Percentiles rank a stretch among this genome's conserved stretches.
These are phyloP conservation scores for Monilinia aucupariae DNA, from an alignment of 2,329 filamentous ascomycete species.

Conservation along the genomic window DNA sequence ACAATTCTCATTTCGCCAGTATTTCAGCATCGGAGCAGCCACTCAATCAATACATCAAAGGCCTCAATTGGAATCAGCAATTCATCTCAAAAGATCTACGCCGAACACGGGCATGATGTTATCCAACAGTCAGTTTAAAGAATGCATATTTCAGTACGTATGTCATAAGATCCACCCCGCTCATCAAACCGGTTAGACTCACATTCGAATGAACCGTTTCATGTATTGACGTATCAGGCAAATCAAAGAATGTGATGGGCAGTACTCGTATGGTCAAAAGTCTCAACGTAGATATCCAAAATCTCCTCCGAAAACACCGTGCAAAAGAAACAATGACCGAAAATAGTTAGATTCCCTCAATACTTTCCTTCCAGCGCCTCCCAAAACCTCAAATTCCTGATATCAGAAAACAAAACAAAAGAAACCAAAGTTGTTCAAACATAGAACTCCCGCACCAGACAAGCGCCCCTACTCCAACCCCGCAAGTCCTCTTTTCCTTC, in stretches of 20 bases:
- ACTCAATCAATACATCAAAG: too few species aligned
- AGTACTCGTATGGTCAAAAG: not conserved
- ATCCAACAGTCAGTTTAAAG: not conserved
- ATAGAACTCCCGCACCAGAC: not conserved
- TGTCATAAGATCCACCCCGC: not conserved
- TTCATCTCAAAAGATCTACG: too few species aligned
- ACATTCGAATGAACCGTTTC: not conserved
- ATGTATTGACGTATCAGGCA: not conserved
- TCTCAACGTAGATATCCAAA: not conserved
- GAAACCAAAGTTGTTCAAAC: not conserved
- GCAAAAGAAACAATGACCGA: not conserved
- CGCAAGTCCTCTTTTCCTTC: not conserved
- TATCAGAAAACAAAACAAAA: not conserved
- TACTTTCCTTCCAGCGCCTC: not conserved
- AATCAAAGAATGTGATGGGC: not conserved
- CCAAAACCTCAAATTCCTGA: not conserved
- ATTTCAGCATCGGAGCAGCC: too few species aligned
- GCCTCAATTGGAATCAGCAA: too few species aligned
- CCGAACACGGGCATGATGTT: too few species aligned
- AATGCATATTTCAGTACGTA: not conserved
- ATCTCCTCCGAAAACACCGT: not conserved
- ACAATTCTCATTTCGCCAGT: too few species aligned
- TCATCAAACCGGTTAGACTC: not conserved
- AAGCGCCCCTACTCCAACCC: not conserved
- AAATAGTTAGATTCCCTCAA: not conserved